Conservation (phyloP, 1,139 yeast genomes). For the Geotrichum australiense region DNA sequence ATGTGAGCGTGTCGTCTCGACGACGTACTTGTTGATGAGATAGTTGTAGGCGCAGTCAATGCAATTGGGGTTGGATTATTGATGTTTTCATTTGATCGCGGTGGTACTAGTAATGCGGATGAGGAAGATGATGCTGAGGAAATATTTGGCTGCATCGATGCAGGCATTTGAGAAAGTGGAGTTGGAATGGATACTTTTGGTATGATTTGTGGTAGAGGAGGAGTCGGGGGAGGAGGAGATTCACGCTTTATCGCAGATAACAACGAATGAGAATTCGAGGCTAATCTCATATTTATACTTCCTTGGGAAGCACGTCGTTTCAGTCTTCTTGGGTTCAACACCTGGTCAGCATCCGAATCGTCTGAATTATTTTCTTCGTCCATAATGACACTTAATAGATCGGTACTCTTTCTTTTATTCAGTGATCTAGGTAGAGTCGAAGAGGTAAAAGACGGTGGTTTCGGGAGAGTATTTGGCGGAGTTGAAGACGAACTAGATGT, state of each 20-base stretch:
- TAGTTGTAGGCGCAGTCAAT: constrained; percentile 23
- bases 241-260: constrained; percentile 7
- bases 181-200: constrained; percentile 4
- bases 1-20: constrained; percentile 37
- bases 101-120: neutral
- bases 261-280: constrained; percentile 2
- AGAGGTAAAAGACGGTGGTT: constrained; percentile 1
- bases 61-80: constrained; percentile 18
- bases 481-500: constrained; percentile 3
- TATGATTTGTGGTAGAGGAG: constrained; percentile 5
- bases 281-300: constrained; percentile 2
- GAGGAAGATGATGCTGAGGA: constrained; percentile 3
- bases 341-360: constrained; percentile 7
- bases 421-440: constrained; percentile 10
- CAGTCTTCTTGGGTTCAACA: neutral
- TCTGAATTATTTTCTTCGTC: constrained; percentile 7
- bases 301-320: constrained; percentile 12
- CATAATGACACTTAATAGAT: constrained; percentile 13
- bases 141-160: too few relatives aligned
- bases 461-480: constrained; percentile 1
- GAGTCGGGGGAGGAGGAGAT: constrained; percentile 12
- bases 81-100: neutral
- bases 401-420: constrained; percentile 12
- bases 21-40: constrained; percentile 25
- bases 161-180: constrained; percentile 5